Evolutionary conservation across 352 stramenopile species (phyloP), one percentile per base, ranked within the genome.

Genomic region (Pythium phragmiticola): DNA sequence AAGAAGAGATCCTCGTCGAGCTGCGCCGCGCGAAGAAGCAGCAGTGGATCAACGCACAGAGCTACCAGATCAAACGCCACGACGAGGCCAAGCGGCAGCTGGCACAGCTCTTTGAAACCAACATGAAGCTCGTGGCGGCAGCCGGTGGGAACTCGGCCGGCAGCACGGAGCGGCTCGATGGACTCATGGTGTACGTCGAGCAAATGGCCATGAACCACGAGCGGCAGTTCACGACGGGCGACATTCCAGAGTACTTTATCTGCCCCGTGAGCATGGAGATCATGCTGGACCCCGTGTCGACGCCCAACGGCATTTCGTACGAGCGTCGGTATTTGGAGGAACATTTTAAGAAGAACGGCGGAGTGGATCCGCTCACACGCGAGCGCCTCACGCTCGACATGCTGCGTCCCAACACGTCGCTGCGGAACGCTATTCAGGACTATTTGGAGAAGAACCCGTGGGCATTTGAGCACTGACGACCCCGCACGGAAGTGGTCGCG

Each of bases 201-300:
- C 66, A 84, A 50, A 70, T 89, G 69, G 61, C 73, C n/a, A 41
- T 65, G 33, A 63, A 65, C 28, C 75, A 75, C 46, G 82, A 88
- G 66, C 67, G 64, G 28, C 63, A 74, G 26, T 75, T 89, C 65
- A 74, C 77, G 48, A 75, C 74, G 34, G 68, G 78, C n/a, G 64
- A 83, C 28, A 68, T 92, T 4, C 85, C 85, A 19, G 83, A 94
- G 60, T 91, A 91, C 47, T 90, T 91, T 47, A 57, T 90, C 28
- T 94, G 85, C 45, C 83, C 85, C 12, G 84, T 94, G 51, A 90
- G 80, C 64, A 91, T 94, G 83, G 85, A 92, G 68, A 74, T 94
- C 66, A 92, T 94, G 83, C 57, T 69, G 1, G 83, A 94, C 54
- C 83, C 85, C 1, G 79, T 94, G 41, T 87, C 73, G 45, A 92